These are phyloP conservation scores for Marchantia paleacea DNA, from an alignment of 225 moss, liverwort and hornwort species.

Conservation along the genomic window DNA sequence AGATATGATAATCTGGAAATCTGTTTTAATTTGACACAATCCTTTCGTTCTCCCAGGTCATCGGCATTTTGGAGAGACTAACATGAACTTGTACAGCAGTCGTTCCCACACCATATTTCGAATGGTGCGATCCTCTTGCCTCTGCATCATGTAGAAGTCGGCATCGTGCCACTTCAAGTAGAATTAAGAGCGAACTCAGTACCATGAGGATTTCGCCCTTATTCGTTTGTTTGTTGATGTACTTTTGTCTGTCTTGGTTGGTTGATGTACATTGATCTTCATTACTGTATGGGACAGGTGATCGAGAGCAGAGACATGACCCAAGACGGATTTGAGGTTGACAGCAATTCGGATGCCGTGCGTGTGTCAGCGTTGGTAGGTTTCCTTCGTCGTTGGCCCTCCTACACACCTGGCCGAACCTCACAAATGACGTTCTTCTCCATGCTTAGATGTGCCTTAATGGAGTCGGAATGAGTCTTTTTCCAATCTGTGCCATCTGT, in stretches of 20 bases:
- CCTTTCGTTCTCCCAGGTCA: conserved; percentile 45
- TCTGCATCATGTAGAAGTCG: neutral
- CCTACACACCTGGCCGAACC: neutral
- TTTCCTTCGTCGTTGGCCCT: neutral
- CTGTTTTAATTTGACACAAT: neutral
- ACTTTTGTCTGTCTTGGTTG: neutral
- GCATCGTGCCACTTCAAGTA: too few species aligned
- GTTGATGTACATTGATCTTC: neutral
- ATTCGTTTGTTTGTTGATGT: too few species aligned
- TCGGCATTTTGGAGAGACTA: conserved; percentile 83
- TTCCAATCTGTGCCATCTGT: neutral
- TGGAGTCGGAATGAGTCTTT: neutral
- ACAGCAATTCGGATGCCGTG: conserved; percentile 63
- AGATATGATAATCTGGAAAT: neutral
- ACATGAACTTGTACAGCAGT: conserved; percentile 94
- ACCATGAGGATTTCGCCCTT: too few species aligned
- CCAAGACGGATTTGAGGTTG: conserved; percentile 51
- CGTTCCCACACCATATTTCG: conserved; percentile 89
- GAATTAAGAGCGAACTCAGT: too few species aligned
- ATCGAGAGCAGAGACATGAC: conserved; percentile 86
- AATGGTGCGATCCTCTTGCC: conserved; percentile 48
- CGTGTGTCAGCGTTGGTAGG: conserved; percentile 84
- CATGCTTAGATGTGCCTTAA: neutral
- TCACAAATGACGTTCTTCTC: neutral
- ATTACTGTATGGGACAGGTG: conserved; percentile 40